Percentiles rank a stretch among this genome's conserved stretches.
These are phyloP conservation scores for Mycosphaerella sp. DNA, from an alignment of 2,329 filamentous ascomycete genomes.

Conservation along the genomic window DNA sequence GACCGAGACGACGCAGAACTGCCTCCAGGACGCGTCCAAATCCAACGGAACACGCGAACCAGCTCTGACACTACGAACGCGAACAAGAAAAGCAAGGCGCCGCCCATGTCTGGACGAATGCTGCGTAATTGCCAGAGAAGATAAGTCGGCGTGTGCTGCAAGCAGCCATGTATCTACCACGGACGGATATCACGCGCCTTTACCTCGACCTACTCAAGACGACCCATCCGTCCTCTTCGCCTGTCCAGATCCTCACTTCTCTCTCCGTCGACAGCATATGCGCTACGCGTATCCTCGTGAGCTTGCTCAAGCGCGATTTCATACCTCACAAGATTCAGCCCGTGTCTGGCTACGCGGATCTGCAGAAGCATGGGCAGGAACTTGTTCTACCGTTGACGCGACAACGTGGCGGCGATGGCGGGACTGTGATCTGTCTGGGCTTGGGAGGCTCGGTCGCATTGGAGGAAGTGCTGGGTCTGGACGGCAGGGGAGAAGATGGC, in stretches of 20 bases:
- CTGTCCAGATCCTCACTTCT: constrained; percentile 83
- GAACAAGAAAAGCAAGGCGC: neutral
- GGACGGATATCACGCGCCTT: constrained; percentile 78
- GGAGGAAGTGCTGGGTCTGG: constrained; percentile 69
- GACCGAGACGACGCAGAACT: neutral
- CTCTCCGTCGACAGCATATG: constrained; percentile 94
- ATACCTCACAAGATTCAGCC: constrained; percentile 97
- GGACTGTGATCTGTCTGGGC: constrained; percentile 84
- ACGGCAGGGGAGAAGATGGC: constrained; percentile 49
- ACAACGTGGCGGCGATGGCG: constrained; percentile 73
- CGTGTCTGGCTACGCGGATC: constrained; percentile 83
- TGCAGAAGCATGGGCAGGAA: constrained; percentile 70
- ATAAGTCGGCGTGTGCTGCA: neutral
- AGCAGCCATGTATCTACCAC: constrained; percentile 79
- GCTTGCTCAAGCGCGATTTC: constrained; percentile 93
- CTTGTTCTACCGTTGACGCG: constrained; percentile 82
- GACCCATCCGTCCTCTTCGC: constrained; percentile 82
- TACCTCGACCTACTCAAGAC: constrained; percentile 83
- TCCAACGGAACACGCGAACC: neutral
- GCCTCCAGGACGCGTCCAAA: neutral
- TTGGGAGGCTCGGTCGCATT: constrained; percentile 89
- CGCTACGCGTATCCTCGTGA: constrained; percentile 87
- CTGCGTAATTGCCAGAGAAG: neutral
- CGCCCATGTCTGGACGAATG: constrained; percentile 7
- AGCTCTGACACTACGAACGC: neutral